Conservation (phyloP, 2,329 filamentous ascomycete species). For the Penicillium sp. region DNA sequence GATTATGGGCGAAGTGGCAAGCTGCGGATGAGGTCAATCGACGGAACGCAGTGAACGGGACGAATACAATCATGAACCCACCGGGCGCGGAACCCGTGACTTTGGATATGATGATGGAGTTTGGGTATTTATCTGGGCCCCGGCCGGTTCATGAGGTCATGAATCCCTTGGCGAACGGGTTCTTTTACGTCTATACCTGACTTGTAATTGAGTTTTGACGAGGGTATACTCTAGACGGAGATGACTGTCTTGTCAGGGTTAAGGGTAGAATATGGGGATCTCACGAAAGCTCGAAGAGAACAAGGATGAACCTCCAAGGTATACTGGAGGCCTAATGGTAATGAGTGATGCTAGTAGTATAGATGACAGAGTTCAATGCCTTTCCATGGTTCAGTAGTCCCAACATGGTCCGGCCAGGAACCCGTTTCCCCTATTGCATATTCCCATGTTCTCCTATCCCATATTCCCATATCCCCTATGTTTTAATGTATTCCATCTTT, state of each 20-base stretch:
- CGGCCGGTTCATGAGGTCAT: constrained; percentile 17
- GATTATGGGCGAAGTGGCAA: constrained; percentile 47
- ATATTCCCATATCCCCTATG: neutral
- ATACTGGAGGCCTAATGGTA: neutral
- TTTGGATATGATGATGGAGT: constrained; percentile 17
- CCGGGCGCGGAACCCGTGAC: constrained; percentile 10
- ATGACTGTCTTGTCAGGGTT: neutral
- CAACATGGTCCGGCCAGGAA: neutral
- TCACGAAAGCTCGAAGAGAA: neutral
- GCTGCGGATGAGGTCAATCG: constrained; percentile 7
- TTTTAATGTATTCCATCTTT: neutral
- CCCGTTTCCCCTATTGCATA: neutral
- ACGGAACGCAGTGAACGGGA: constrained; percentile 19
- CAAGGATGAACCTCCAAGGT: neutral
- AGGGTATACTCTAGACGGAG: neutral
- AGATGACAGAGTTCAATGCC: neutral
- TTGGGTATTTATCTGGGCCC: constrained; percentile 14
- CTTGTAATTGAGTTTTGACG: neutral
- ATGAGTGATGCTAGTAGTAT: neutral
- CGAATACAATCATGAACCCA: constrained; percentile 15
- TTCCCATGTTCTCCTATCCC: no score
- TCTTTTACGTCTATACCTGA: constrained; percentile 19
- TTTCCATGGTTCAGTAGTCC: no score
- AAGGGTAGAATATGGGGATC: neutral
- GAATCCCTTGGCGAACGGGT: constrained; percentile 10